A percentile compares a stretch with the other conserved stretches of the same genome.
Conservation (phyloP, 345 rosid species). For the Syzygium aqueum region DNA sequence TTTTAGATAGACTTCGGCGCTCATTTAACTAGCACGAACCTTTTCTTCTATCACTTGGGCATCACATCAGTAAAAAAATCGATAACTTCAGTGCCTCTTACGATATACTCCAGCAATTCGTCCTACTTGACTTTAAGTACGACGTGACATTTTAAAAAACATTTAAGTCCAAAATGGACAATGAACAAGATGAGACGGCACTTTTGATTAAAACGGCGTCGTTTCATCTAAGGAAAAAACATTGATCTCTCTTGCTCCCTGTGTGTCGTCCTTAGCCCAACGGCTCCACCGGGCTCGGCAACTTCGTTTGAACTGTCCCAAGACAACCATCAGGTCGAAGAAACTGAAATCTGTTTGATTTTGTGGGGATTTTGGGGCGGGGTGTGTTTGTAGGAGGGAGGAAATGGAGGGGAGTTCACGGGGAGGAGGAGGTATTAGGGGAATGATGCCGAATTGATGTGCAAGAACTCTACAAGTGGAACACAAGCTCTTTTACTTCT, state of each 20-base stretch:
- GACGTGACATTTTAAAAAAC: neutral
- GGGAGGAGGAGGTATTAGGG: neutral
- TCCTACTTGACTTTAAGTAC: neutral
- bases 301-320: neutral
- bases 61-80: neutral
- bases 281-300: neutral
- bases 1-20: neutral
- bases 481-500: constrained; percentile 86
- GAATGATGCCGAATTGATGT: neutral
- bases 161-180: neutral
- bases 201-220: neutral
- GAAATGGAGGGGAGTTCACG: constrained; percentile 7
- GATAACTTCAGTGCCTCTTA: neutral
- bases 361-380: neutral
- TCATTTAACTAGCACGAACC: neutral
- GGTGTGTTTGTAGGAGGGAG: neutral
- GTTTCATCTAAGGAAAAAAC: neutral
- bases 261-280: neutral
- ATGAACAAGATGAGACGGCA: neutral
- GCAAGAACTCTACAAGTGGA: constrained; percentile 91
- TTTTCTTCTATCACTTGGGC: neutral
- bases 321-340: neutral
- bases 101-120: neutral
- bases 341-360: neutral
- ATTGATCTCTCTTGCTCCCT: neutral